Base-by-base conservation (phyloP, 352 stramenopile genomes). In the Pythium volutum region DNA sequence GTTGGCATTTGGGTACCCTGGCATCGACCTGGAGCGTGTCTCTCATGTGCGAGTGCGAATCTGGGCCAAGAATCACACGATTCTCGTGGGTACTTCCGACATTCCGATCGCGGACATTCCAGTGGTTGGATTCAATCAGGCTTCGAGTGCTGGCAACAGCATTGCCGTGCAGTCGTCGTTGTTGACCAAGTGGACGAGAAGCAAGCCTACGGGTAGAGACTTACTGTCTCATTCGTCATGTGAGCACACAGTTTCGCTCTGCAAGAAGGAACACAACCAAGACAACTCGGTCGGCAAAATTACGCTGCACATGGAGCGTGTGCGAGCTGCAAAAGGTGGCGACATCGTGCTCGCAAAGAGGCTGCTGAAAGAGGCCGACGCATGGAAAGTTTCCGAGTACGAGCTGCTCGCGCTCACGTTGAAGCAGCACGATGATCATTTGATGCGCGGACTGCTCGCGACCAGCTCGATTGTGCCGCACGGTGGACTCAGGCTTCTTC, bases 241-340 rank as follows among this genome's bases (percentile, higher is more conserved):
- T 27, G 59, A 57, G 34, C 48, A 61, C 55, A 79, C 67, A 0
- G 72, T 80, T 18, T 68, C 69, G 6, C 11, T 83, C 16, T 57
- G 69, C 23, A 69, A 66, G 3, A 48, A 59, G 2, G 72, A 74
- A 38, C 42, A 71, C 34, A 41, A 52, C 8, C 43, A 60, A n/a
- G 5, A 49, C 12, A 48, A 47, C 23, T 64, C 86, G 1, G 75
- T 88, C 10, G 80, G 80, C 11, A 89, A 83, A 48, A 81, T 89
- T 48, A 75, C 51, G 3, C 56, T 89, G 8, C 45, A 55, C 4
- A 45, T 88, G 0, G 53, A 74, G 31, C 70, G 76, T 2, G 55
- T 64, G 0, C 59, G 76, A 45, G 59, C 36, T 0, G 64, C 74
- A 3, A 14, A 39, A 12, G 45, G 46, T 1, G 61, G 55, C 14